These are phyloP conservation scores for Colletotrichum lentis DNA, from an alignment of 2,329 filamentous ascomycete genomes.

Conservation along the genomic window DNA sequence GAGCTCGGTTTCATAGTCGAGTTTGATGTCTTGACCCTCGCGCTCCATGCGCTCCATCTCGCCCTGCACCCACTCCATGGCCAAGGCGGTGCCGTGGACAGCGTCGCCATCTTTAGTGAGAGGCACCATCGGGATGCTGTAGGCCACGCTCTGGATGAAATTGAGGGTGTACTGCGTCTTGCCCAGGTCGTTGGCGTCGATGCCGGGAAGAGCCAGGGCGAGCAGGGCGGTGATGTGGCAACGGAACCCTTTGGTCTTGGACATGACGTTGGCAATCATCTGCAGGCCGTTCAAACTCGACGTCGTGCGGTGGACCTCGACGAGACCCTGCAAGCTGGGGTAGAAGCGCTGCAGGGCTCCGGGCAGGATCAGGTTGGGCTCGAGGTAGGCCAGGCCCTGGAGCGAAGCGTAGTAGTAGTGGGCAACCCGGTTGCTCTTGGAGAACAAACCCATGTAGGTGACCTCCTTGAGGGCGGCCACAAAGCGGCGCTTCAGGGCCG, in stretches of 20 bases:
- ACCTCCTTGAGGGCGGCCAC: conserved; percentile 90
- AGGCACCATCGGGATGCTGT: conserved; percentile 92
- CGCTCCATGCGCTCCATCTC: conserved; percentile 92
- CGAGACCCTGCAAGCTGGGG: conserved; percentile 92
- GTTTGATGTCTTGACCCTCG: conserved; percentile 82
- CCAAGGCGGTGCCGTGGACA: conserved; percentile 77
- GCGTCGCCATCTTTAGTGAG: conserved; percentile 74
- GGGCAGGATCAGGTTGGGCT: conserved; percentile 89
- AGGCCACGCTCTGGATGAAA: conserved; percentile 94
- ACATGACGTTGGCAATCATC: conserved; percentile 90
- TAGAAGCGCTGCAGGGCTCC: conserved; percentile 96
- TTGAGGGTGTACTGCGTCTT: conserved; percentile 95
- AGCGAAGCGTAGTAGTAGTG: conserved; percentile 91
- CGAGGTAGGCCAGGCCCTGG: conserved; percentile 87
- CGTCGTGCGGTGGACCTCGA: conserved; percentile 95
- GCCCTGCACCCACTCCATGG: conserved; percentile 91
- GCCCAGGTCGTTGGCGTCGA: conserved; percentile 96
- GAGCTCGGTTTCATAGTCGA: conserved; percentile 85
- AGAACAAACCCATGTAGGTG: conserved; percentile 97
- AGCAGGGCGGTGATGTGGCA: conserved; percentile 94
- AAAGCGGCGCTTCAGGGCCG: conserved; percentile 85
- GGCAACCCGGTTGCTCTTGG: conserved; percentile 91
- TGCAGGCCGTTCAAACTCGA: conserved; percentile 92
- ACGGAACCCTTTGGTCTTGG: conserved; percentile 91
- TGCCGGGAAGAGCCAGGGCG: conserved; percentile 91